Base-by-base conservation (phyloP, 1,284 basidiomycete genomes). In the Puccinia horiana region DNA sequence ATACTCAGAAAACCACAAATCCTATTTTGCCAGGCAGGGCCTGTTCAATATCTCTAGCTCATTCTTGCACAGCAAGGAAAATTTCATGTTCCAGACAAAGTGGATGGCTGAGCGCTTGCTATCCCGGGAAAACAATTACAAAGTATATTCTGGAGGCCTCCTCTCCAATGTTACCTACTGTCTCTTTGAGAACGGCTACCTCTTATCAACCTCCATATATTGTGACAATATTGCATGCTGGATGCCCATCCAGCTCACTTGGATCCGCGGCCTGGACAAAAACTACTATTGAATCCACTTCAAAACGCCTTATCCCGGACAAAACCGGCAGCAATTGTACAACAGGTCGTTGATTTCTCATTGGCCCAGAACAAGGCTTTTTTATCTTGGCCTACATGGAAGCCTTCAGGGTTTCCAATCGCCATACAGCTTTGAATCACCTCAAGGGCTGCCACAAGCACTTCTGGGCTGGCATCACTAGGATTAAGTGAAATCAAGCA, bases 371-470 rank as follows among this genome's bases (percentile, higher is more conserved):
- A 8, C 44, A 47, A 47, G 44, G 44, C n/a, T n/a, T 8, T 9
- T 47, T 8, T 9, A 47, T n/a, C n/a, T n/a, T n/a, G n/a, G n/a
- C n/a, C n/a, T n/a, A 16, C 16, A 8, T 47, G 8, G 8, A 8
- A 16, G 8, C 44, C 8, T 8, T 8, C 9, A 47, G 16, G 5
- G 5, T n/a, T 5, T 4, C 11, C 8, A 23, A 54, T n/a, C n/a
- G n/a, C n/a, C n/a, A n/a, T n/a, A n/a, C n/a, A n/a, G n/a, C n/a
- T n/a, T n/a, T 6, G 32, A 12, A 29, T 2, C 32, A 20, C 12
- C 32, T 37, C 23, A 69, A 69, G 32, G 65, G 65, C 2, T 69
- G 65, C 26, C 65, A 37, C 9, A 29, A 69, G 65, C 65, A 69
- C 16, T 69, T 32, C 16, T 29, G 65, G 2, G 23, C 20, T 4